Evolutionary conservation across 2,329 filamentous ascomycete species (phyloP), one percentile per base, ranked within the genome.

Genomic region (Cercospora zeae-maydis): DNA sequence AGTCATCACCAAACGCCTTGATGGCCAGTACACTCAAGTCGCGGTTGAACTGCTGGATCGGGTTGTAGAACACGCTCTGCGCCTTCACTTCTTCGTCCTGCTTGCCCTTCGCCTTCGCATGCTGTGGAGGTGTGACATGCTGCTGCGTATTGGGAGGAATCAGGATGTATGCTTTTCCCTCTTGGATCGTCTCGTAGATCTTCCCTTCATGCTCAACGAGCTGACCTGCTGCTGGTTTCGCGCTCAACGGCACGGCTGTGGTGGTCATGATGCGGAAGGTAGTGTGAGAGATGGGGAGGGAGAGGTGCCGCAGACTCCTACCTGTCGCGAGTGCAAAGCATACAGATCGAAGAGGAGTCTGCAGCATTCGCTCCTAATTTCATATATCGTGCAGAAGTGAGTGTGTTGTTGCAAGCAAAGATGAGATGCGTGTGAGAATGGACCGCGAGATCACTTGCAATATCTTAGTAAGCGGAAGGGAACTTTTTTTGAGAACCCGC

Each of bases 41-140:
- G 52, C 96, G 89, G 77, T 99, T 99, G 82, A 98, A 99, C 75
- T 99, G 95, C 75, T 99, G 95, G 59, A 99, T 97, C 0, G 95
- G 93, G 71, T 99, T 99, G 83, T 99, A 99, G 74, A 99, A 99
- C 61, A 99, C 96, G 34, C 82, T 81, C 71, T 93, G 89, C 84
- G 63, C 83, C 80, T 71, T 86, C 84, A 61, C 39, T 24, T 58
- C 61, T 61, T 81, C 74, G 61, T 76, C 76, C 30, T 76, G 69
- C 63, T 78, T 74, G 39, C 69, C 74, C 64, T 80, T 81, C 51
- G 61, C 59, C 61, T 73, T 72, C 19, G 65, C 60, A n/a, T 79
- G 78, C 24, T 78, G 74, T 64, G 80, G 78, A 0, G 78, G 76
- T 76, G 83, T 74, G 67, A 79, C 74, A 68, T 81, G 72, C 24